Evolutionary conservation across 2,329 filamentous ascomycete species (phyloP).

Genomic region (Scortechinia acanthostroma): DNA sequence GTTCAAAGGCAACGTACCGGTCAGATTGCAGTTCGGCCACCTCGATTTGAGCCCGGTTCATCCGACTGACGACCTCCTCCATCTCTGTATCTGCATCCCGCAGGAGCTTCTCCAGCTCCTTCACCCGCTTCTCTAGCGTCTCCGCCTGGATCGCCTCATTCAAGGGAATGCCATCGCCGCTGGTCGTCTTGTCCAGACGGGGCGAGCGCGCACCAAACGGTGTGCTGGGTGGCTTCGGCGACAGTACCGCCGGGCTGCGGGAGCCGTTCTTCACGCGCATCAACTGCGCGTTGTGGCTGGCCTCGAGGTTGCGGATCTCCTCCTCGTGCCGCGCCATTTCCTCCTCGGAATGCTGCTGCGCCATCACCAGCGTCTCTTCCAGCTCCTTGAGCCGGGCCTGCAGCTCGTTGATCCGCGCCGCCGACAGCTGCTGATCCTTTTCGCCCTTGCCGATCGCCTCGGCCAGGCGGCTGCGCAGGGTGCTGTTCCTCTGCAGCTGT

Average conservation of each 20-base stretch:
- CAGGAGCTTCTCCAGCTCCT: constrained; percentile 57
- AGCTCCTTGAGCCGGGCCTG: constrained; percentile 51
- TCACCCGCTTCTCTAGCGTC: constrained; percentile 50
- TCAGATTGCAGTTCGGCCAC: constrained; percentile 55
- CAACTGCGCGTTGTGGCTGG: constrained; percentile 48
- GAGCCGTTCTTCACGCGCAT: constrained; percentile 36
- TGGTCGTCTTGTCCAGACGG: constrained; percentile 1
- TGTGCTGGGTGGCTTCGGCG: constrained; percentile 8
- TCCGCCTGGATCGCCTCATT: constrained; percentile 43
- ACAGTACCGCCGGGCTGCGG: not conserved
- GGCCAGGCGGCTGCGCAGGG: constrained; percentile 46
- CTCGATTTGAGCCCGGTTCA: constrained; percentile 62
- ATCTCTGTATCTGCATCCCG: constrained; percentile 61
- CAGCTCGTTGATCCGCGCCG: constrained; percentile 52
- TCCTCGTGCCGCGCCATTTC: constrained; percentile 55
- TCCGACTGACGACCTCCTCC: constrained; percentile 57
- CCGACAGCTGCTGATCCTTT: constrained; percentile 49
- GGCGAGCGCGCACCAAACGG: constrained; percentile 22
- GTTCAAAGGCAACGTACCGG: constrained; percentile 13
- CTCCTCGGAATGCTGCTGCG: constrained; percentile 58
- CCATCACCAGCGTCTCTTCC: constrained; percentile 53
- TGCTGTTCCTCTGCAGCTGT: constrained; percentile 47
- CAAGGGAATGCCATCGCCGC: constrained; percentile 31
- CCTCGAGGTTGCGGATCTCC: constrained; percentile 51
- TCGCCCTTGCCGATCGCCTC: constrained; percentile 57